Evolutionary conservation across 192 early-diverging fungal species (phyloP), one percentile per base, ranked within the genome.

Genomic region (Linnemannia zychae): DNA sequence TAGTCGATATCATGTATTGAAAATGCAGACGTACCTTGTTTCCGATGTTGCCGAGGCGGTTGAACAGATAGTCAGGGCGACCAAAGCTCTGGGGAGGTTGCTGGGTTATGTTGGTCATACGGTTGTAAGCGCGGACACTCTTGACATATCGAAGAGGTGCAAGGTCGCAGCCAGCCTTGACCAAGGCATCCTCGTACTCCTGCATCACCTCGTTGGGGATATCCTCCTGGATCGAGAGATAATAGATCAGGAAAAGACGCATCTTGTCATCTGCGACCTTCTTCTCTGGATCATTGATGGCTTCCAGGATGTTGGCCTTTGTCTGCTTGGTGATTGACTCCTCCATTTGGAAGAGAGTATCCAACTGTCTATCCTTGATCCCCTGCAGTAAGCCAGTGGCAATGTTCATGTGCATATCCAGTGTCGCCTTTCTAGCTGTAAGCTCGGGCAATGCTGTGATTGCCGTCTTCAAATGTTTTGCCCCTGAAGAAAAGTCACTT

Each of bases 341-440:
- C 86, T 99, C 98, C 87, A 97, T 90, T 71, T 98, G 95, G 83
- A 99, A 98, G 72, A 98, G 96, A 0, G 93, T 94, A 79, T 99
- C 98, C 66, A 99, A 85, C 77, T 99, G 95, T 60, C 99, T 90
- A 31, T 97, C 95, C 86, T 97, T 96, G 88, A 99, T 99, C 31
- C 90, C 89, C 33, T 95, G 93, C 20, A 99, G 90, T 78, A 99
- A 84, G 28, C 91, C 88, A 3, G 98, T 99, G 5, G 98, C 98
- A 70, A 99, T 96, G 82, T 97, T 97, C 97, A 98, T 99, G 82
- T 99, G 99, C 96, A 98, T 98, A 84, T 99, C 99, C 34, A 99
- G 88, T 18, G 95, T 94, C 16, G 94, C 90, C 87, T 99, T 99
- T 67, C 97, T 91, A 20, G 97, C 97, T 24, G 98, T 98, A 72